These are phyloP conservation scores for Jaltomata sinuosa DNA, from an alignment of 257 asterid species.

Conservation along the genomic window DNA sequence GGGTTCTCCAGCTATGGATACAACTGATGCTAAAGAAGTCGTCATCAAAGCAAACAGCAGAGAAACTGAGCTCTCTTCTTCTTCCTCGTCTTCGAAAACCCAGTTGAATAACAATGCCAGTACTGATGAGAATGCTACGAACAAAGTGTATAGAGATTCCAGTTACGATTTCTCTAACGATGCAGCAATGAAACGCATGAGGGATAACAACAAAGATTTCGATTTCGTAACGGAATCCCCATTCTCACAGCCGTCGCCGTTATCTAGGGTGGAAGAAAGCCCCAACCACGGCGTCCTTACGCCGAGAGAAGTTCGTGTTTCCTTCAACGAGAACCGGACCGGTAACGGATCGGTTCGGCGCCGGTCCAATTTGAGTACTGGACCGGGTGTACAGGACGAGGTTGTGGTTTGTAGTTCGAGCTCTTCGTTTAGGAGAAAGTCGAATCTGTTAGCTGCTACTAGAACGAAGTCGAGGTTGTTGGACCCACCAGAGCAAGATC, in stretches of 20 bases:
- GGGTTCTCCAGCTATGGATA: background rate
- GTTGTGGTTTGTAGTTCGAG: conserved; percentile 45
- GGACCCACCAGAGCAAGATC: conserved; percentile 51
- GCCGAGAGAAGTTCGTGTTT: conserved; percentile 45
- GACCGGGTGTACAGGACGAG: conserved; percentile 34
- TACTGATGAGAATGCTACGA: background rate
- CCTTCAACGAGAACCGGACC: conserved; percentile 21
- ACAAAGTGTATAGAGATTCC: conserved; percentile 23
- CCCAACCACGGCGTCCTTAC: conserved; percentile 26
- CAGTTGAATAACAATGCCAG: conserved; percentile 1
- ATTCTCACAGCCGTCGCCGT: conserved; percentile 26
- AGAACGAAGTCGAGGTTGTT: conserved; percentile 51
- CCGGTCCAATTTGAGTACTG: conserved; percentile 33
- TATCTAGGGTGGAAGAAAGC: conserved; percentile 44
- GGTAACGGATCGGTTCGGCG: conserved; percentile 27
- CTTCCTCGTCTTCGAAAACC: background rate
- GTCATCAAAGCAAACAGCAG: conserved; percentile 1
- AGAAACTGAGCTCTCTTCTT: background rate
- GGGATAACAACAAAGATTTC: conserved; percentile 20
- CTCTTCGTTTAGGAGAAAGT: conserved; percentile 42
- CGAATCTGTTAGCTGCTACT: conserved; percentile 26
- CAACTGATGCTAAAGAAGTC: conserved; percentile 10
- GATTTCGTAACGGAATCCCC: conserved; percentile 38
- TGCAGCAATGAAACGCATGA: conserved; percentile 11
- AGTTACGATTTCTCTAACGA: conserved; percentile 50